Base-by-base conservation (phyloP, 1,284 basidiomycete genomes). In the Amylostereum chailletii region DNA sequence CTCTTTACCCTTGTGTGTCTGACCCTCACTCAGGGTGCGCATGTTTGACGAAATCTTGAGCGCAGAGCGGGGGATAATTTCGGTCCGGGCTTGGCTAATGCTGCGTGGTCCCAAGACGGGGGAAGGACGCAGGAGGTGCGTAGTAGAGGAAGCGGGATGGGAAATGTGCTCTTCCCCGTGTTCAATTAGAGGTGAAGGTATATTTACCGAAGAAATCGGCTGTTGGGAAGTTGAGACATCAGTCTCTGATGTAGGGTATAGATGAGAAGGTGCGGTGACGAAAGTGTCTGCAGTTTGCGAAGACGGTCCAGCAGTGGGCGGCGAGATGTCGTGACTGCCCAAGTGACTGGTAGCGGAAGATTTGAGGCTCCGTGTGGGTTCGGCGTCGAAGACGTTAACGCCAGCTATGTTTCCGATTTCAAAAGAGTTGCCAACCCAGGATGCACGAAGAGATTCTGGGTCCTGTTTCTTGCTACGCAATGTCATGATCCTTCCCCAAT, bases 371-470 rank as follows among this genome's bases (percentile, higher is more conserved):
- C 46, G 29, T 50, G 47, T 52, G 47, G 53, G 53, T 40, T 41
- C 48, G 31, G 66, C 67, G 37, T 70, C 64, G 39, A 79, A 60
- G 26, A 79, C 62, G 52, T 79, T 74, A 45, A 85, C 68, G 2
- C 82, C 83, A 7, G 83, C 65, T 49, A 86, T 71, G 19, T 75
- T 73, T 2, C 87, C 88, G 39, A 90, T 71, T 57, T 88, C 83
- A 57, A 90, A 90, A 50, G 79, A 86, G 11, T 70, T 71, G 31
- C 87, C 86, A 29, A 86, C 72, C 88, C 87, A 90, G 40, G 67
- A 68, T 36, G 36, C 46, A 10, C 65, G 63, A 30, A 49, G 46
- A 52, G 54, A 32, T 50, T 55, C 48, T 48, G 61, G 56, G 26
- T 57, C 57, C 30, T 67, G 62, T 46, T 63, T 69, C 46, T 70